Conservation (phyloP, 2,329 filamentous ascomycete genomes). For the Tetracladium maxilliforme region DNA sequence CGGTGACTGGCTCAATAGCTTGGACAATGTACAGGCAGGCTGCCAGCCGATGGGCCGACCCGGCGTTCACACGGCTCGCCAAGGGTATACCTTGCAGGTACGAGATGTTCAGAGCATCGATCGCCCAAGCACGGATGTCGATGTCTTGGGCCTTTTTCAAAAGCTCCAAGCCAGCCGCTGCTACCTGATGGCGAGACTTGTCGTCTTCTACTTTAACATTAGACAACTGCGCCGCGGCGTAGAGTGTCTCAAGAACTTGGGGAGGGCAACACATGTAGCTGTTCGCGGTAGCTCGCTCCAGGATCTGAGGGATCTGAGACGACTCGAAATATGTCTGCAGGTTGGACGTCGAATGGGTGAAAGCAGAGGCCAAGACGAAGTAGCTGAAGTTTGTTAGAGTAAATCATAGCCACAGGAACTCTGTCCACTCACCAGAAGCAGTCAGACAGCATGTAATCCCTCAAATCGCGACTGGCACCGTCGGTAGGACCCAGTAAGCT, state of each 20-base stretch:
- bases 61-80: neutral
- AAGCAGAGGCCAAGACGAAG: conserved; percentile 1
- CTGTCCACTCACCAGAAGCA: conserved; percentile 23
- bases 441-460: conserved; percentile 30
- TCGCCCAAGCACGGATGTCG: too few relatives aligned
- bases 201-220: too few relatives aligned
- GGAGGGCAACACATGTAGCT: too few relatives aligned
- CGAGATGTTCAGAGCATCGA: conserved; percentile 1
- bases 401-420: conserved; percentile 1
- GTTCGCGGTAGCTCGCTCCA: too few relatives aligned
- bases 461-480: conserved; percentile 10
- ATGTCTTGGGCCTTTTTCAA: too few relatives aligned
- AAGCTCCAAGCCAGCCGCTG: too few relatives aligned
- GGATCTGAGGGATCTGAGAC: too few relatives aligned
- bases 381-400: neutral
- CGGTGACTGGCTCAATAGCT: conserved; percentile 1
- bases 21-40: neutral
- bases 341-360: too few relatives aligned
- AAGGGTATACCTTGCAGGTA: conserved; percentile 1
- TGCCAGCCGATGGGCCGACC: neutral
- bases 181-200: too few relatives aligned
- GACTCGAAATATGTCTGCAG: too few relatives aligned
- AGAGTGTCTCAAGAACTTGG: too few relatives aligned
- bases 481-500: conserved; percentile 19
- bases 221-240: too few relatives aligned